Percentiles rank a stretch among this genome's conserved stretches.
These are phyloP conservation scores for Clonostachys rosea DNA, from an alignment of 2,329 filamentous ascomycete species.

Conservation along the genomic window DNA sequence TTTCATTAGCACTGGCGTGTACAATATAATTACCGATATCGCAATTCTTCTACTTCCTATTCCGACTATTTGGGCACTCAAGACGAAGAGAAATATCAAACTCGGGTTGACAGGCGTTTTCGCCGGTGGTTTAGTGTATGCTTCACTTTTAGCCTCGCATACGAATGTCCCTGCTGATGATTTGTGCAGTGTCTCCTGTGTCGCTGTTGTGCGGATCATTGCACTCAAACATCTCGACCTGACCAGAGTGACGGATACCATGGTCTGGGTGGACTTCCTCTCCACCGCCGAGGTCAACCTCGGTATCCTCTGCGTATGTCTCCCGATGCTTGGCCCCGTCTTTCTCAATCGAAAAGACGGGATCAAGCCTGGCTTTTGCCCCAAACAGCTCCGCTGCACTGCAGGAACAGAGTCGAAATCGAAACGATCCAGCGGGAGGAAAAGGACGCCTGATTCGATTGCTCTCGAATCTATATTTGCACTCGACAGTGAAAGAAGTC, in stretches of 20 bases:
- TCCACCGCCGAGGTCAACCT: constrained; percentile 9
- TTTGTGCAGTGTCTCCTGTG: constrained; percentile 9
- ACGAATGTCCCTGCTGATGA: not conserved
- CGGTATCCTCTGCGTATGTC: constrained; percentile 11
- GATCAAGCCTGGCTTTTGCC: too few species aligned
- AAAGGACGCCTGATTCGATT: too few species aligned
- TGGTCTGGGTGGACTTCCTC: constrained; percentile 13
- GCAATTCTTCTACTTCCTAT: constrained; percentile 29
- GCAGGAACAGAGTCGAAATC: too few species aligned
- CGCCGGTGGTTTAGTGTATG: constrained; percentile 17
- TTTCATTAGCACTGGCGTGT: constrained; percentile 30
- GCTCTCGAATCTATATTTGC: too few species aligned
- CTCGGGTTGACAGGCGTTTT: constrained; percentile 18
- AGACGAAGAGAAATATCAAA: constrained; percentile 20
- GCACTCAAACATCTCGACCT: constrained; percentile 10
- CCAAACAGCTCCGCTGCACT: too few species aligned
- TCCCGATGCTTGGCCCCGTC: constrained; percentile 10
- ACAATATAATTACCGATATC: constrained; percentile 31
- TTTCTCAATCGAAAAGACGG: not conserved
- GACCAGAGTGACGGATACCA: constrained; percentile 11
- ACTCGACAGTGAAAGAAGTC: too few species aligned
- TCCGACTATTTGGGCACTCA: constrained; percentile 24
- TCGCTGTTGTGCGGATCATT: constrained; percentile 6
- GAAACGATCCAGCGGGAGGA: too few species aligned
- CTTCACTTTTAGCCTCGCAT: not conserved